A percentile compares a stretch with the other conserved stretches of the same genome.
Evolutionary conservation across 331 rosid genomes (phyloP).

Genomic region (Saraca asoca): DNA sequence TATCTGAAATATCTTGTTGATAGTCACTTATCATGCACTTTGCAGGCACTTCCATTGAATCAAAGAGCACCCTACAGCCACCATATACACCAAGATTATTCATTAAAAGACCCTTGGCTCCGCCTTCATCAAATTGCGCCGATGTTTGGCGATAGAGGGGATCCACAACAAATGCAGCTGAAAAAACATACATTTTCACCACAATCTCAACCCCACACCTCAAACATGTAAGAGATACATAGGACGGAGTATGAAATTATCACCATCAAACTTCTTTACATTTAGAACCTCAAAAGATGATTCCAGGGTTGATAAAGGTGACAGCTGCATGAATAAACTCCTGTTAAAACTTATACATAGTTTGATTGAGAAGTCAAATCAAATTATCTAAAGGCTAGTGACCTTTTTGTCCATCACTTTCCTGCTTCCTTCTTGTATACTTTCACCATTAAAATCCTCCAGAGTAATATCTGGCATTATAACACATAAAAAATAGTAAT

Average conservation of each 20-base stretch:
- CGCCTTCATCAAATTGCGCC: constrained; percentile 97
- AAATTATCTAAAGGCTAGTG: constrained; percentile 21
- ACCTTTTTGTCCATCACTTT: constrained; percentile 80
- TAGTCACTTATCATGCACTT: constrained; percentile 55
- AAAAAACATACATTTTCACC: constrained; percentile 40
- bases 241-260: constrained; percentile 42
- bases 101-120: constrained; percentile 95
- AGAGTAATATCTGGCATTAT: constrained; percentile 42
- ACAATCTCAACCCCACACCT: constrained; percentile 34
- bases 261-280: constrained; percentile 93
- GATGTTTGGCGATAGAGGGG: constrained; percentile 96
- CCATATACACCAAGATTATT: constrained; percentile 88
- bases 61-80: constrained; percentile 86
- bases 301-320: constrained; percentile 92
- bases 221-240: constrained; percentile 24
- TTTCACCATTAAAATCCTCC: constrained; percentile 53
- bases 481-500: constrained; percentile 33
- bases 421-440: constrained; percentile 53
- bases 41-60: constrained; percentile 86
- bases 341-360: constrained; percentile 33
- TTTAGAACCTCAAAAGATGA: constrained; percentile 86
- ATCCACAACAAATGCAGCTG: constrained; percentile 94
- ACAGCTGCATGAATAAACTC: constrained; percentile 63
- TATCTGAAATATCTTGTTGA: constrained; percentile 55
- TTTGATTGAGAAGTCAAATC: constrained; percentile 13